Evolutionary conservation across 805 yeast species (phyloP).

Genomic region (Pichia phayaonensis): DNA sequence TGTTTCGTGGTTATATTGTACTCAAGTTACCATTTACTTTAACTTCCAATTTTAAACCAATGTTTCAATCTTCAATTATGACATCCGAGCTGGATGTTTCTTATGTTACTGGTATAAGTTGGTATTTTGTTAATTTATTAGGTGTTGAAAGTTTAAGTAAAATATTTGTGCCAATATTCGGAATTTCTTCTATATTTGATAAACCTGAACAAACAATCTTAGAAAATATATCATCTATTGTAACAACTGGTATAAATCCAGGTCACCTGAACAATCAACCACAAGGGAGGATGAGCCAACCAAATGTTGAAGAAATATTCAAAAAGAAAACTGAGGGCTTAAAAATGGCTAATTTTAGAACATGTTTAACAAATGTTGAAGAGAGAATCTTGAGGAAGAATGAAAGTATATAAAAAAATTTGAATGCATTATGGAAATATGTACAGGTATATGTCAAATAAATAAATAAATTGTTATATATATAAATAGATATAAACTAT

Average conservation of each 20-base stretch:
- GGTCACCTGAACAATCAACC: not conserved
- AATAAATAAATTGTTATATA: not conserved
- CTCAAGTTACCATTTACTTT: conserved; percentile 89
- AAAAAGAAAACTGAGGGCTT: conserved; percentile 37
- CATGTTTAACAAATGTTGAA: conserved; percentile 52
- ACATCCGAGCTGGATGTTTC: conserved; percentile 83
- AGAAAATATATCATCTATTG: conserved; percentile 1
- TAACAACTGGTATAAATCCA: conserved; percentile 8
- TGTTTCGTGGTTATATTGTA: conserved; percentile 84
- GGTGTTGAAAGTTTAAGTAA: conserved; percentile 69
- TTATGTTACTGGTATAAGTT: conserved; percentile 89
- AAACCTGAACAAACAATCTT: conserved; percentile 18
- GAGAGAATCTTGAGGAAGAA: conserved; percentile 30
- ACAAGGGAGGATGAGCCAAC: conserved; percentile 30
- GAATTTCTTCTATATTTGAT: conserved; percentile 39
- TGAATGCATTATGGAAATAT: not conserved
- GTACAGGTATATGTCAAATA: not conserved
- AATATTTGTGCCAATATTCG: conserved; percentile 50
- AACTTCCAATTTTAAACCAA: conserved; percentile 81
- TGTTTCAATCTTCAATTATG: conserved; percentile 82
- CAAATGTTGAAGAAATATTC: conserved; percentile 57
- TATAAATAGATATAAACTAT: not conserved
- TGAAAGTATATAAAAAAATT: not conserved
- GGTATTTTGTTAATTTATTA: conserved; percentile 86
- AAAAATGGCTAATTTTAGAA: conserved; percentile 9